Evolutionary conservation across 495 filamentous ascomycete genomes (phyloP).

Genomic region (Wilcoxina mikolae): DNA sequence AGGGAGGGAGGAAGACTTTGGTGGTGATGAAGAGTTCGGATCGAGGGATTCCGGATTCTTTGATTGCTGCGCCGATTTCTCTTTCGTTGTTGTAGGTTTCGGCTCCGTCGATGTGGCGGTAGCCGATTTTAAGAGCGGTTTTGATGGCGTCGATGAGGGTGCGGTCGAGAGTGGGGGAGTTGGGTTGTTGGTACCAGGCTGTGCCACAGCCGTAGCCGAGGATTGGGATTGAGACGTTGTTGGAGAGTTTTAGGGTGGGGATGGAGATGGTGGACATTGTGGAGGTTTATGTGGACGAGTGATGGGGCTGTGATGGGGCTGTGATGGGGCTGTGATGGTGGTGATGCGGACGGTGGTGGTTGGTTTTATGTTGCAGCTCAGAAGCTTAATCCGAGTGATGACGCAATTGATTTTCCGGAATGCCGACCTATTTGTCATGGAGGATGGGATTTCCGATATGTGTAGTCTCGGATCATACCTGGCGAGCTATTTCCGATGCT

Average conservation of each 20-base stretch:
- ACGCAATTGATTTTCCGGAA: too few species aligned
- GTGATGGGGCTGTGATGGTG: too few species aligned
- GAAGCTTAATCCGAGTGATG: too few species aligned
- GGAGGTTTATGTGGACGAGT: neutral
- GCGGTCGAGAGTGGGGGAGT: slow-evolving; percentile 4
- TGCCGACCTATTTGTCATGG: too few species aligned
- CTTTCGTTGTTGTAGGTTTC: slow-evolving; percentile 33
- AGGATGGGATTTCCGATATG: too few species aligned
- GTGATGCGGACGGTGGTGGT: too few species aligned
- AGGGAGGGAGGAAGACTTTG: slow-evolving; percentile 28
- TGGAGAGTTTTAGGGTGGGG: neutral
- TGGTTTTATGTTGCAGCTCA: too few species aligned
- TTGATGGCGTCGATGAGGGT: slow-evolving; percentile 26
- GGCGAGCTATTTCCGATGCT: too few species aligned
- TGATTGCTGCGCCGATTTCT: slow-evolving; percentile 33
- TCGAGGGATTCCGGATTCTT: slow-evolving; percentile 27
- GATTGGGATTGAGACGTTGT: slow-evolving; percentile 42
- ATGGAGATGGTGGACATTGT: neutral
- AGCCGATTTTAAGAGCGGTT: slow-evolving; percentile 28
- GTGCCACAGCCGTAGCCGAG: slow-evolving; percentile 44
- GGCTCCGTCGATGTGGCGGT: slow-evolving; percentile 33
- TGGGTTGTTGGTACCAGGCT: slow-evolving; percentile 9
- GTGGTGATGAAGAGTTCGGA: slow-evolving; percentile 32
- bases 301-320: too few species aligned
- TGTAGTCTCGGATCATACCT: too few species aligned